Percentiles rank a stretch among this genome's conserved stretches.
phyloP scores from a whole-genome alignment of 495 filamentous ascomycete species.

The Talaromyces trachyspermus region DNA sequence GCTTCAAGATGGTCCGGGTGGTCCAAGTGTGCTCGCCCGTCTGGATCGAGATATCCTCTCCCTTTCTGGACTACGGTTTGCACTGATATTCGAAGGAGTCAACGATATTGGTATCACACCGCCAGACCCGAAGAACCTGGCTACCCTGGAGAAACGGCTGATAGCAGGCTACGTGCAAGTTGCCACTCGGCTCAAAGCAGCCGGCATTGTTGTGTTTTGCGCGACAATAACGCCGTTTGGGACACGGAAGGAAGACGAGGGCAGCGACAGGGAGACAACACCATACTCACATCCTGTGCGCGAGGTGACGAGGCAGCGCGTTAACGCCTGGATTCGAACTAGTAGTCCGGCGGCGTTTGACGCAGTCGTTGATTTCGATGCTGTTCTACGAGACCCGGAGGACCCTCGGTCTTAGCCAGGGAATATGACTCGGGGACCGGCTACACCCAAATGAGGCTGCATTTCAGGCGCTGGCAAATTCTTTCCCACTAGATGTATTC shows the following conservation, averaged over 20 bases:
- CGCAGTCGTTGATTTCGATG: conserved; percentile 42
- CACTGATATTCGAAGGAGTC: conserved; percentile 66
- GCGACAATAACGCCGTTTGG: conserved; percentile 66
- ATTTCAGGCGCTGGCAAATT: conserved; percentile 54
- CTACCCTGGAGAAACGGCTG: conserved; percentile 40
- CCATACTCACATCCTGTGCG: conserved; percentile 48
- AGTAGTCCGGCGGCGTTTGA: conserved; percentile 23
- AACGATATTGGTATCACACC: conserved; percentile 60
- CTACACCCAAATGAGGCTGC: conserved; percentile 63
- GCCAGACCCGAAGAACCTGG: conserved; percentile 39
- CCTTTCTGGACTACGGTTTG: conserved; percentile 49
- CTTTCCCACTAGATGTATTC: conserved; percentile 53
- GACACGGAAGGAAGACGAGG: conserved; percentile 23
- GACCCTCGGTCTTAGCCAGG: conserved; percentile 34
- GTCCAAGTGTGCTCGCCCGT: conserved; percentile 53
- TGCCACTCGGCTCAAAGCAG: conserved; percentile 45
- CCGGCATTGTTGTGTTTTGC: conserved; percentile 50
- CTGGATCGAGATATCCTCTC: conserved; percentile 58
- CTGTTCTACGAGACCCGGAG: conserved; percentile 45
- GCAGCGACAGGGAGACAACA: conserved; percentile 12
- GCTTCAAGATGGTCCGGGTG: conserved; percentile 49
- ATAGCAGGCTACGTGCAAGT: conserved; percentile 53
- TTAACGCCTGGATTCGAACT: conserved; percentile 58
- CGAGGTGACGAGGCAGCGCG: conserved; percentile 47
- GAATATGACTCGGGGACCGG: conserved; percentile 62